Base-by-base conservation (phyloP, 805 yeast genomes). In the Candida tallmaniae region DNA sequence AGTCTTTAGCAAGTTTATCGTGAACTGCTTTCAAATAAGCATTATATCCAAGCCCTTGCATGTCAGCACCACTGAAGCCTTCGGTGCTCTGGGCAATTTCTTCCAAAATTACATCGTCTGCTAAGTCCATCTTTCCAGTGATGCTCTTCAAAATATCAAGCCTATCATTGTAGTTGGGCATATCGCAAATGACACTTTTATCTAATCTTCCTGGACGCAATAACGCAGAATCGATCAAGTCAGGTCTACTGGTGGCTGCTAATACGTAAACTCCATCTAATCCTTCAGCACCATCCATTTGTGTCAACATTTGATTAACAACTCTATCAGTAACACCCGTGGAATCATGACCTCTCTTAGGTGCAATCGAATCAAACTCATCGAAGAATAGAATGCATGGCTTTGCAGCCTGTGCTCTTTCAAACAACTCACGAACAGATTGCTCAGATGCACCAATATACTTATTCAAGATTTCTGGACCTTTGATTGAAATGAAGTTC, bases 241-340 rank as follows among this genome's bases (percentile, higher is more conserved):
- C 98, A 0, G 98, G 98, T 48, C 98, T 72, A 48, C 93, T 80
- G 0, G 97, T 93, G 1, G 97, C 98, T 0, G 97, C 97, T 17
- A 93, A 67, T 0, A 93, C 96, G 54, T 93, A 90, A 2, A 93
- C 97, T 3, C 97, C 97, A 49, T 89, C 97, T 19, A 89, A 66
- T 0, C 97, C 97, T 57, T 93, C 97, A 1, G 97, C 97, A 63
- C 98, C 98, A 58, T 93, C 98, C 96, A 93, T 89, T 55, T 93
- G 97, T 0, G 98, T 93, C 49, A 93, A 73, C 77, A 93, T 76
- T 54, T 93, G 98, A 60, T 93, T 93, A 17, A 93, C 98, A 26
- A 93, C 96, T 48, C 98, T 73, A 56, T 93, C 98, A 3, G 97
- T 93, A 4, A 93, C 97, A 37, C 97, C 97, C 0, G 97, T 89